These are phyloP conservation scores for Pleomassaria siparia DNA, from an alignment of 2,329 filamentous ascomycete species.

Conservation along the genomic window DNA sequence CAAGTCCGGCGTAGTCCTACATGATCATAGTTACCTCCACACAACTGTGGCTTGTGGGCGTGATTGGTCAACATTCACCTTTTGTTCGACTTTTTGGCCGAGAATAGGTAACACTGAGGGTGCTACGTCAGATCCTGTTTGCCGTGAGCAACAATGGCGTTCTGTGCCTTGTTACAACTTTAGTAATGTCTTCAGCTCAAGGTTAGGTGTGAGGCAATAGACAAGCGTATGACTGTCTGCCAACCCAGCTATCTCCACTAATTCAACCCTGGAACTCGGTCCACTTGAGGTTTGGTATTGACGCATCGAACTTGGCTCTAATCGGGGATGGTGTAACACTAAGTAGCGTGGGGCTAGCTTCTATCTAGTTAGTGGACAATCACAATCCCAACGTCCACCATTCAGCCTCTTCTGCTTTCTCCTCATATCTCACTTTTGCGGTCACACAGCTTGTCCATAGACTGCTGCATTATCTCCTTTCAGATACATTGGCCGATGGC, in stretches of 20 bases:
- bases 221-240: not conserved
- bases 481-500: not conserved
- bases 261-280: too few relatives aligned
- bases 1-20: too few relatives aligned
- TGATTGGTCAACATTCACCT: not conserved
- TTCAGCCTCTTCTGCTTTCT: too few relatives aligned
- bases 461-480: not conserved
- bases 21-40: not conserved
- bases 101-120: not conserved
- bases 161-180: not conserved
- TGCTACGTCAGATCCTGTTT: not conserved
- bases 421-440: not conserved
- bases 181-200: not conserved
- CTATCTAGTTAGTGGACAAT: too few relatives aligned
- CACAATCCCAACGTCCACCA: too few relatives aligned
- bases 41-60: not conserved
- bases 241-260: too few relatives aligned
- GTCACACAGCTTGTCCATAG: not conserved
- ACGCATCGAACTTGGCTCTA: too few relatives aligned
- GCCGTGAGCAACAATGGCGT: not conserved
- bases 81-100: not conserved
- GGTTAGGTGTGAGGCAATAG: not conserved
- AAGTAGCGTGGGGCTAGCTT: too few relatives aligned
- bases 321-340: too few relatives aligned
- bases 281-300: too few relatives aligned